Percentiles rank a stretch among this genome's conserved stretches.
Evolutionary conservation across 371 early-diverging fungal genomes (phyloP).

Genomic region (Lichtheimia corymbifera): DNA sequence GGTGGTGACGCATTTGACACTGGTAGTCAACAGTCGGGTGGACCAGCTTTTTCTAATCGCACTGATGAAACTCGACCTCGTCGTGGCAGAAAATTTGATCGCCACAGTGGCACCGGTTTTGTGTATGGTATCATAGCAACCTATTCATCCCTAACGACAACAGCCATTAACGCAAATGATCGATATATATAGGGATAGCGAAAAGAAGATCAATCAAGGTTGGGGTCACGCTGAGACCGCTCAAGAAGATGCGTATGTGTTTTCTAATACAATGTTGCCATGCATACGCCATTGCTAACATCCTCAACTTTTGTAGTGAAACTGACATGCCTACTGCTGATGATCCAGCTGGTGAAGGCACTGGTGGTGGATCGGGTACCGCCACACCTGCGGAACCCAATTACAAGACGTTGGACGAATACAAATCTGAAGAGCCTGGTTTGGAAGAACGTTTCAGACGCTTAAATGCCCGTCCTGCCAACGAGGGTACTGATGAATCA

Average conservation of each 20-base stretch:
- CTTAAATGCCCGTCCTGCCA: constrained; percentile 66
- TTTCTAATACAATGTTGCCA: constrained; percentile 1
- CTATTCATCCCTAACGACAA: background rate
- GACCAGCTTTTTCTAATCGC: background rate
- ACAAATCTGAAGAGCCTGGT: constrained; percentile 53
- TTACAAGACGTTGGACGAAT: constrained; percentile 80
- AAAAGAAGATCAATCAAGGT: constrained; percentile 80
- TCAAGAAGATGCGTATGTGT: constrained; percentile 38
- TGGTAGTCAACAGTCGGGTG: background rate
- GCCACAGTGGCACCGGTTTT: constrained; percentile 72
- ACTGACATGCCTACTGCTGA: constrained; percentile 35
- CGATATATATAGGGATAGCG: constrained; percentile 53
- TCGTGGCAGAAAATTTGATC: constrained; percentile 67
- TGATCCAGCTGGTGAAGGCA: constrained; percentile 38
- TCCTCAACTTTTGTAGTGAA: constrained; percentile 20
- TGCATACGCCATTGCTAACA: no score
- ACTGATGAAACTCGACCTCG: constrained; percentile 4
- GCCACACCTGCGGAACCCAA: constrained; percentile 60
- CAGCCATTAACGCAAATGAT: background rate
- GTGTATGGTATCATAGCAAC: constrained; percentile 22
- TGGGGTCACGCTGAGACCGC: constrained; percentile 66
- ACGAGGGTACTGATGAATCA: constrained; percentile 74
- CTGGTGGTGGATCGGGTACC: constrained; percentile 27
- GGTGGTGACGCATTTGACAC: background rate
- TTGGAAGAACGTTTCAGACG: constrained; percentile 25